Conservation (phyloP, 768 basidiomycete genomes). For the Lactarius vividus region DNA sequence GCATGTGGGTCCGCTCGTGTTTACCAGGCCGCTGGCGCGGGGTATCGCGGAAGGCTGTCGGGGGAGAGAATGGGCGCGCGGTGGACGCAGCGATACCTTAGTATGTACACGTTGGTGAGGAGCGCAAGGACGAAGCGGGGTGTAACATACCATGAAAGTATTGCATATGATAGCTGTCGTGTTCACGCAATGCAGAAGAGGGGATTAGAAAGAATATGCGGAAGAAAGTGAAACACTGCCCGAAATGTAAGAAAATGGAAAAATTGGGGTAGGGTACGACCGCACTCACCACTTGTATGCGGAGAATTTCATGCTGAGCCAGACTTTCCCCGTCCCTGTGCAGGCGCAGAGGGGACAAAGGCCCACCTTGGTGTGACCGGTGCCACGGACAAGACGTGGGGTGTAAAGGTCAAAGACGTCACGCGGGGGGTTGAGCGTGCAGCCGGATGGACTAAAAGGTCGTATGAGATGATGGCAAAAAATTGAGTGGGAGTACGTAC, state of each 20-base stretch:
- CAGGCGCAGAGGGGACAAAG: constrained; percentile 76
- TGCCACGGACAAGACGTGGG: constrained; percentile 72
- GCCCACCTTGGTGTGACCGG: constrained; percentile 65
- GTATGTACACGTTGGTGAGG: not conserved
- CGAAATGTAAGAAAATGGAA: not conserved
- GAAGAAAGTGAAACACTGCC: constrained; percentile 15
- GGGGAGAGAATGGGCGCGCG: constrained; percentile 75
- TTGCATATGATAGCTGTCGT: constrained; percentile 74
- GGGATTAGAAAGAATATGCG: not conserved
- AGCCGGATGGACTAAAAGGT: constrained; percentile 34
- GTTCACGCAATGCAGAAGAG: not conserved
- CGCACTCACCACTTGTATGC: constrained; percentile 73
- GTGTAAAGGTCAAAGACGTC: constrained; percentile 68
- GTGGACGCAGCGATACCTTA: constrained; percentile 69
- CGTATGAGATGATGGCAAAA: not conserved
- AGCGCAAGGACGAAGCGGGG: not conserved
- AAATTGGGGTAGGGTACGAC: not conserved
- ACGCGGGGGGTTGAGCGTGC: constrained; percentile 59
- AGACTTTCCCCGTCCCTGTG: constrained; percentile 63
- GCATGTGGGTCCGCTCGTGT: constrained; percentile 55
- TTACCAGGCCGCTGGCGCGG: constrained; percentile 49
- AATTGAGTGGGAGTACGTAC: not conserved
- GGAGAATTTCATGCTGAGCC: constrained; percentile 78
- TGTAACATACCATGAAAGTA: constrained; percentile 62
- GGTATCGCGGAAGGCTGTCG: constrained; percentile 54